A percentile compares a stretch with the other conserved stretches of the same genome.
phyloP scores from a whole-genome alignment of 2,329 filamentous ascomycete species.

The Trichoderma sp. region DNA sequence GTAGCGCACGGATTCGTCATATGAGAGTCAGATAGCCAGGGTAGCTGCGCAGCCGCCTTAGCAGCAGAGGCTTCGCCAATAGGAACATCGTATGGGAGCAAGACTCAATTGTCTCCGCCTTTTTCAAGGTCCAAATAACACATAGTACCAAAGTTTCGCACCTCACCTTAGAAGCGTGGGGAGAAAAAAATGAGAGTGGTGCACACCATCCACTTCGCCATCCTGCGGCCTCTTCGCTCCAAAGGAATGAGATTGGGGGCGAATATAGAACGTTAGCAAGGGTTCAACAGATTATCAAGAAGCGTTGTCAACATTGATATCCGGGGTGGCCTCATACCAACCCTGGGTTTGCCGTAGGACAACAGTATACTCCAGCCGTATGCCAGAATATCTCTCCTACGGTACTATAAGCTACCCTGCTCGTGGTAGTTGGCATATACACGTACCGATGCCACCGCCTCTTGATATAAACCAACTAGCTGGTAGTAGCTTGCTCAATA shows the following conservation, averaged over 20 bases:
- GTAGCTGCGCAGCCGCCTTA: conserved; percentile 4
- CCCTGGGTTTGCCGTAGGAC: neutral
- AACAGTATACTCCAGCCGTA: neutral
- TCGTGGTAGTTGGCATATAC: neutral
- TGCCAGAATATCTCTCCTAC: neutral
- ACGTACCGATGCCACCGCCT: neutral
- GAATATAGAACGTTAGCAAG: neutral
- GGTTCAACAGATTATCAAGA: too few relatives aligned
- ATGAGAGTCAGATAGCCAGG: neutral
- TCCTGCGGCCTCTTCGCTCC: neutral
- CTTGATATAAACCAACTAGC: neutral
- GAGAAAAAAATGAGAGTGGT: neutral
- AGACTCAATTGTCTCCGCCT: neutral
- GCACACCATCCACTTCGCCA: neutral
- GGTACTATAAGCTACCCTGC: neutral
- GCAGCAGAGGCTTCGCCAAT: conserved; percentile 5
- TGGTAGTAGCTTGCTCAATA: neutral
- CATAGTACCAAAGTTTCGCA: conserved; percentile 2
- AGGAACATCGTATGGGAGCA: neutral
- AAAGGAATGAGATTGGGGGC: neutral
- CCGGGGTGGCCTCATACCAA: neutral
- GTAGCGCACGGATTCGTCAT: conserved; percentile 10
- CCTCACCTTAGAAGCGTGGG: neutral
- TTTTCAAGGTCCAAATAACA: neutral
- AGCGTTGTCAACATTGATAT: neutral